Base-by-base conservation (phyloP, 139 green algal species). In the Pleodorina starrii region DNA sequence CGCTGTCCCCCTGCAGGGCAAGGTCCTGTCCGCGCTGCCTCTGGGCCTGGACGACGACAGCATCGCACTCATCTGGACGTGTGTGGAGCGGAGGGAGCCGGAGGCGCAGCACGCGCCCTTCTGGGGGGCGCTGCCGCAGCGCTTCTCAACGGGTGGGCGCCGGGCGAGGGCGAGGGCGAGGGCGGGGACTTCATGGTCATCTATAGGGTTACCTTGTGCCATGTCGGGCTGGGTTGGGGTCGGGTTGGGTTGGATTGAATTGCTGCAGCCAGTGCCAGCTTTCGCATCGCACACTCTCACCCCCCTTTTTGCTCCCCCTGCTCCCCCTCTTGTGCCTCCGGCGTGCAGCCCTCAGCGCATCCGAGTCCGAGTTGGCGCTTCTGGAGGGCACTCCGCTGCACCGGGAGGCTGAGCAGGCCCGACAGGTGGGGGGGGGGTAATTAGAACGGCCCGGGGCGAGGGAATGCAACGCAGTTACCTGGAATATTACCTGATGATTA, bases 61-160 rank as follows among this genome's bases (percentile, higher is more conserved):
- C 29, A 59, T 94, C 14, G 90, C 94, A 14, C 90, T 97, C 59
- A 77, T 97, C 0, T 97, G 95, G 90, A 97, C 93, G 1, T 94
- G 96, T 90, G 91, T 95, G 54, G 94, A 96, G 42, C 87, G 94
- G 1, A 78, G 57, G 29, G 93, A 96, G 44, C 72, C 86, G 19
- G 94, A 96, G 50, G 91, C 93, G 19, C 21, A 38, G 12, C 88
- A 69, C 60, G 77, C 85, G n/a, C 88, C 88, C 23, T 95, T 93
- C 63, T 96, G 92, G 94, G 38, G n/a, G 25, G 90, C 94, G 0
- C 57, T 96, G 17, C 94, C 94, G 5, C n/a, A 77, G 32, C 75
- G 66, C 29, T 94, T 94, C 54, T 78, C 83, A 71, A 97, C 94
- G 11, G 88, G 91, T 85, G 68, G 48, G n/a, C n/a, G n/a, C n/a